Evolutionary conservation across 306 rosid species (phyloP), one percentile per base, ranked within the genome.

Genomic region (Amphicarpaea edgeworthii): DNA sequence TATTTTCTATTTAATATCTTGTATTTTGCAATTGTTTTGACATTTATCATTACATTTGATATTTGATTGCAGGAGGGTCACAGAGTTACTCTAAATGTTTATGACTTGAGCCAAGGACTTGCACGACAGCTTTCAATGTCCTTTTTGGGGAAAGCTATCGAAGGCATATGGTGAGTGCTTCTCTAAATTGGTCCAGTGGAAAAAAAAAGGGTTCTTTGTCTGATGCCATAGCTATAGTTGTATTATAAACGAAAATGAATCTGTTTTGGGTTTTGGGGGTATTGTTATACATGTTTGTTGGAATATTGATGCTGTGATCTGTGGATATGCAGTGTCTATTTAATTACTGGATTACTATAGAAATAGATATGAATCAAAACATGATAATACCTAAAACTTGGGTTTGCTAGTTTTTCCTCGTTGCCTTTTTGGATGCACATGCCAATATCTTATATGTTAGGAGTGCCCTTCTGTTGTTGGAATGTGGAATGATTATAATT

Each of bases 81-180:
- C 76, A 87, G 88, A 85, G 99, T 96, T 69, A 82, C 73, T 53
- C 78, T 92, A 66, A 86, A 90, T 78, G 88, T 96, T 12, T 96
- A 96, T 79, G 99, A 96, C 57, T 75, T 96, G 23, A 96, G 99
- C 88, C 96, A 96, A 82, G 99, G 99, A 14, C 92, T 92, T 59
- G 99, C 99, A 16, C 84, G 85, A 51, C 97, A 92, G 82, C 91
- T 96, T 72, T 96, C 99, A 32, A 79, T 80, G 3, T 37, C 92
- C 0, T 92, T 96, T 76, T 83, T 92, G 77, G 99, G 99, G 78
- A 96, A 91, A 82, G 88, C 92, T 23, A 96, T 96, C 60, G 98
- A 90, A 85, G 99, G 88, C 34, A 78, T 96, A 76, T 96, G 99
- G 99, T 95, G 77, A 80, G 96, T 83, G 58, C 16, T 43, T 76